Evolutionary conservation across 345 rosid genomes (phyloP).

Genomic region (Atalantia buxifolia): DNA sequence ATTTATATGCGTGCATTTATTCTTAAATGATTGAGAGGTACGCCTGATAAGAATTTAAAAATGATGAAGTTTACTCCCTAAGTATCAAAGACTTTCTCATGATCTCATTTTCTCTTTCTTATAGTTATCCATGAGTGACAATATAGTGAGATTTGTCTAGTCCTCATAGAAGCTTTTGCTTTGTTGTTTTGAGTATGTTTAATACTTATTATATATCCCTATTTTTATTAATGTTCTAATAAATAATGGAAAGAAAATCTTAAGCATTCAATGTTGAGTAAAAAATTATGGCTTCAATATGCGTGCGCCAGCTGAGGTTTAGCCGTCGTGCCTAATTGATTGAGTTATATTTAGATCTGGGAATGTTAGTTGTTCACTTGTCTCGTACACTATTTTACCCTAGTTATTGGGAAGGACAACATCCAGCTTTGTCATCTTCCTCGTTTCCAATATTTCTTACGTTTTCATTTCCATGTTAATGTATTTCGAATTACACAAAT

Average conservation of each 20-base stretch:
- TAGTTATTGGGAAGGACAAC: not conserved
- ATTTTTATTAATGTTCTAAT: not conserved
- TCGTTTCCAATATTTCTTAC: not conserved
- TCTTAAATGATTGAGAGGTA: too few species aligned
- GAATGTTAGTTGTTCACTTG: not conserved
- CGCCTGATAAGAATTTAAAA: too few species aligned
- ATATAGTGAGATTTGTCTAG: not conserved
- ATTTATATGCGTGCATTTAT: too few species aligned
- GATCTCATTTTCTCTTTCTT: too few species aligned
- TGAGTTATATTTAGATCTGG: not conserved
- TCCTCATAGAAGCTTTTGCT: not conserved
- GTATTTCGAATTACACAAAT: too few species aligned
- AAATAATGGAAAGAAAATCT: not conserved
- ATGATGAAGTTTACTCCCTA: too few species aligned
- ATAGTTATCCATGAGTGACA: not conserved
- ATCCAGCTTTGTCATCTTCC: not conserved
- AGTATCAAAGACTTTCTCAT: too few species aligned
- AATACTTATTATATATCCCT: not conserved
- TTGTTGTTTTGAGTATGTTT: not conserved
- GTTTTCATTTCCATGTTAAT: too few species aligned
- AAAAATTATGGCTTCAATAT: too few species aligned
- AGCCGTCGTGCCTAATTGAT: too few species aligned
- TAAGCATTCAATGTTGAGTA: not conserved
- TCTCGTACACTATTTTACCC: not conserved
- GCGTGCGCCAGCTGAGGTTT: too few species aligned